Conservation (phyloP, 2,329 filamentous ascomycete genomes). For the Sporothrix brasiliensis region DNA sequence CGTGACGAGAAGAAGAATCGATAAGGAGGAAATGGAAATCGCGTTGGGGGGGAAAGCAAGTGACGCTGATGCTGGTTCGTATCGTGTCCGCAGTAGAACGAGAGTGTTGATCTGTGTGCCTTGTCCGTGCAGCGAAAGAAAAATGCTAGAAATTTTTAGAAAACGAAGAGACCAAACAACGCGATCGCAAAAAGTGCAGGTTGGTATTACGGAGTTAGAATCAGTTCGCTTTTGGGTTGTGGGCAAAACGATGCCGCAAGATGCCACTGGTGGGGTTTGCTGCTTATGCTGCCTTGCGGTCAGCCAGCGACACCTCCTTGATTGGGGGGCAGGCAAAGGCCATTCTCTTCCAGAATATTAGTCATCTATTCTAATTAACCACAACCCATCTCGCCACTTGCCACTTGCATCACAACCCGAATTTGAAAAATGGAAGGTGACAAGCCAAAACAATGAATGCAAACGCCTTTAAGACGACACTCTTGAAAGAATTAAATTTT, state of each 20-base stretch:
- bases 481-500: background rate
- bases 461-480: too few species aligned
- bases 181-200: background rate
- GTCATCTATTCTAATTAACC: slow-evolving; percentile 2
- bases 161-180: background rate
- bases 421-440: background rate
- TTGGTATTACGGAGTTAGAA: background rate
- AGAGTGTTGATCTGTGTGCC: background rate
- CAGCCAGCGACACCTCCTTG: background rate
- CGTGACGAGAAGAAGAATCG: background rate
- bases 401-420: background rate
- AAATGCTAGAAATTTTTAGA: background rate
- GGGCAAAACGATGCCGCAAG: slow-evolving; percentile 8
- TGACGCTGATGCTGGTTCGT: slow-evolving; percentile 7
- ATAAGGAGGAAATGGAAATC: background rate
- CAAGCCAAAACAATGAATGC: background rate
- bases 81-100: slow-evolving; percentile 2
- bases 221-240: slow-evolving; percentile 1
- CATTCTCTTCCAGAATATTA: background rate
- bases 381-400: slow-evolving; percentile 15
- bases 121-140: background rate
- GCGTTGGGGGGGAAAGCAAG: background rate
- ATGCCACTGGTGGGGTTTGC: slow-evolving; percentile 30
- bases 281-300: slow-evolving; percentile 21
- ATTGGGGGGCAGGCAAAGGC: background rate